A percentile compares a stretch with the other conserved stretches of the same genome.
phyloP scores from a whole-genome alignment of 805 yeast species.

The Starmerella scarabaei region DNA sequence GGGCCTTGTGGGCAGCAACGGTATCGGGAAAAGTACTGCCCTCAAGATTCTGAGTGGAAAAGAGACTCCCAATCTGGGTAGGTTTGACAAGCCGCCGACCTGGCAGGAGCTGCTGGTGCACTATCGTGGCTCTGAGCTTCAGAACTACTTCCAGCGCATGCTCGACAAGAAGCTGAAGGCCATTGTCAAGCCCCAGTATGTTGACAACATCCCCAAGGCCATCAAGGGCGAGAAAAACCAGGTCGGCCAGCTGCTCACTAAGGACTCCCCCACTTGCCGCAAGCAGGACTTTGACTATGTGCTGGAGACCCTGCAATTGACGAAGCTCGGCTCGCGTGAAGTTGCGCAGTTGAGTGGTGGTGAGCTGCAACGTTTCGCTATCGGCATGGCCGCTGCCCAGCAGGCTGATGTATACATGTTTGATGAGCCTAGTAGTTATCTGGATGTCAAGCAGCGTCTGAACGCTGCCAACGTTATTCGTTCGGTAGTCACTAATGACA shows the following conservation, averaged over 20 bases:
- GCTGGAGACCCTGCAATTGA: constrained; percentile 59
- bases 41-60: constrained; percentile 93
- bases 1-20: constrained; percentile 96
- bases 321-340: constrained; percentile 70
- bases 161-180: constrained; percentile 90
- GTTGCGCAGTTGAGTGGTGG: constrained; percentile 90
- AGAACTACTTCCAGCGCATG: constrained; percentile 86
- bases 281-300: constrained; percentile 51
- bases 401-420: constrained; percentile 94
- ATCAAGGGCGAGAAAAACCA: constrained; percentile 73
- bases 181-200: constrained; percentile 97
- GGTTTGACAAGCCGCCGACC: constrained; percentile 90
- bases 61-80: constrained; percentile 92
- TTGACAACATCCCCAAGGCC: constrained; percentile 93
- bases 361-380: constrained; percentile 95
- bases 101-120: constrained; percentile 87
- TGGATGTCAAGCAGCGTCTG: constrained; percentile 97
- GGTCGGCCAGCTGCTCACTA: constrained; percentile 71
- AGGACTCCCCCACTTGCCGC: constrained; percentile 51
- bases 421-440: constrained; percentile 96
- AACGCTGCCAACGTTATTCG: constrained; percentile 94
- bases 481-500: constrained; percentile 58
- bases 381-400: constrained; percentile 95
- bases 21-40: constrained; percentile 98
- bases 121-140: constrained; percentile 95